A percentile compares a stretch with the other conserved stretches of the same genome.
Evolutionary conservation across 2,329 filamentous ascomycete genomes (phyloP).

Genomic region (Gaeumannomyces sp.): DNA sequence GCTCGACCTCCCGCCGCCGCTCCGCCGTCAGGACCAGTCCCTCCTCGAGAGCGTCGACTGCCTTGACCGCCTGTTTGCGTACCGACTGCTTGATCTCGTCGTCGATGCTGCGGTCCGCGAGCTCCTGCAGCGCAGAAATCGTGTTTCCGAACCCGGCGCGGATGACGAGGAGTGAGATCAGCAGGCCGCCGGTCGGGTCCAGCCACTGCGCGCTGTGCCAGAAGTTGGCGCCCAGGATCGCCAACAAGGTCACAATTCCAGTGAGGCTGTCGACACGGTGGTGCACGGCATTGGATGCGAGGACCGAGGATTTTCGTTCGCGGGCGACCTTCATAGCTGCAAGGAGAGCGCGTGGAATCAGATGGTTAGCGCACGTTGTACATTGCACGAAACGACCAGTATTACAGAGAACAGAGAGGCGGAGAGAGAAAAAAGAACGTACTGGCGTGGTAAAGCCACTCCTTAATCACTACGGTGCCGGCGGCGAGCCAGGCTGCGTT

Average conservation of each 20-base stretch:
- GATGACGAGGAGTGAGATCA: slow-evolving; percentile 91
- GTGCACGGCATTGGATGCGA: slow-evolving; percentile 93
- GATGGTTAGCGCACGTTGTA: neutral
- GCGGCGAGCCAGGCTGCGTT: slow-evolving; percentile 93
- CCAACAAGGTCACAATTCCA: slow-evolving; percentile 83
- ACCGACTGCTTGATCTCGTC: slow-evolving; percentile 72
- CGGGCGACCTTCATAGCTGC: slow-evolving; percentile 77
- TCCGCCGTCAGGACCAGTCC: slow-evolving; percentile 35
- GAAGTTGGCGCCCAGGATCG: slow-evolving; percentile 84
- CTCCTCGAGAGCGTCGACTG: slow-evolving; percentile 34
- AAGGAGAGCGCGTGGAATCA: neutral
- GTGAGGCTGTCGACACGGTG: slow-evolving; percentile 95
- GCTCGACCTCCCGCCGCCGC: slow-evolving; percentile 55
- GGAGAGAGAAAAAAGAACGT: slow-evolving; percentile 36
- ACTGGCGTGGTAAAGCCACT: slow-evolving; percentile 97
- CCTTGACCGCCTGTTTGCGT: slow-evolving; percentile 55
- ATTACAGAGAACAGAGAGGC: slow-evolving; percentile 18
- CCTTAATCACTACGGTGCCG: slow-evolving; percentile 86
- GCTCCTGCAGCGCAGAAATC: slow-evolving; percentile 70
- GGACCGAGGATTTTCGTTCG: slow-evolving; percentile 89
- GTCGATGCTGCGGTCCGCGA: slow-evolving; percentile 87
- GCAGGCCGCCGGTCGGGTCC: slow-evolving; percentile 84
- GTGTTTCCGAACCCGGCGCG: slow-evolving; percentile 87
- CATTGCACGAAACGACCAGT: slow-evolving; percentile 4
- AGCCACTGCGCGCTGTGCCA: slow-evolving; percentile 83